Evolutionary conservation across 345 rosid species (phyloP).

Genomic region (Euclidium syriacum): DNA sequence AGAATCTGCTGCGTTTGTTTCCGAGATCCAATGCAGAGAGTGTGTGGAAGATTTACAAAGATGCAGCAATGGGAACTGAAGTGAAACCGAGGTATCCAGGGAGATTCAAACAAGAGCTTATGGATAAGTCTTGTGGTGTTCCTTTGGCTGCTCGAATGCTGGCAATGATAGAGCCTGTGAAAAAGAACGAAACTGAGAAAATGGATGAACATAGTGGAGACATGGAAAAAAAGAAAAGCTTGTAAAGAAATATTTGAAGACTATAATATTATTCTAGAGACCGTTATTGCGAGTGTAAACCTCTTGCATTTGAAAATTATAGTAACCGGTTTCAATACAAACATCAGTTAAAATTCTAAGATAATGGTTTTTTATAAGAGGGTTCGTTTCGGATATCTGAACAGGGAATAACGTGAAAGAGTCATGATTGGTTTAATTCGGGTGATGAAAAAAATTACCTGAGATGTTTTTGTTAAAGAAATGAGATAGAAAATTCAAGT

Average conservation of each 20-base stretch:
- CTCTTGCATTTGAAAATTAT: neutral
- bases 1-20: slow-evolving; percentile 27
- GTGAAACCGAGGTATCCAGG: slow-evolving; percentile 5
- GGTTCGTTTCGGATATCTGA: no score
- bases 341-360: no score
- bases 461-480: no score
- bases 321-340: no score
- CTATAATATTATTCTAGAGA: neutral
- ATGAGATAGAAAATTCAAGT: no score
- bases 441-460: no score
- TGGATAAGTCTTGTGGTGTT: slow-evolving; percentile 40
- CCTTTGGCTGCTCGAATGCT: slow-evolving; percentile 39
- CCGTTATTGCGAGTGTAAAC: neutral
- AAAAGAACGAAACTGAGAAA: neutral
- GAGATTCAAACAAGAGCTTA: slow-evolving; percentile 25
- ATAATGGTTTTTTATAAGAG: no score
- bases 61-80: neutral
- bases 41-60: slow-evolving; percentile 36
- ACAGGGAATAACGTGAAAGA: no score
- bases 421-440: no score
- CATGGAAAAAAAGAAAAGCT: neutral
- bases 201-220: neutral
- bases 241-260: neutral
- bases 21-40: slow-evolving; percentile 26
- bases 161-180: slow-evolving; percentile 23